Percentiles rank a stretch among this genome's conserved stretches.
phyloP scores from a whole-genome alignment of 306 rosid species.

The Acmispon strigosus region DNA sequence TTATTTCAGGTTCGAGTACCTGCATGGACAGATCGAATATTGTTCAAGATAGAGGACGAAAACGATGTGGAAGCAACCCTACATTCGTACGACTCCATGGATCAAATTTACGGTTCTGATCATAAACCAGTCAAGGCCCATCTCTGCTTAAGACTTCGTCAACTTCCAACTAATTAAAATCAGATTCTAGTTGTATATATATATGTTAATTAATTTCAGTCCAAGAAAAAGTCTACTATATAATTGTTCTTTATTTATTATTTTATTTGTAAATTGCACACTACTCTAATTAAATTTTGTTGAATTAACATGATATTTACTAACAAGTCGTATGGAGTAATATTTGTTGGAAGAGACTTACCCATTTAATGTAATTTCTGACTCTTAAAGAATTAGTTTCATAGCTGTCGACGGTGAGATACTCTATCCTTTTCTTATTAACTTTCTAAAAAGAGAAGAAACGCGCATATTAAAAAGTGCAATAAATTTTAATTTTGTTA shows the following conservation, averaged over 20 bases:
- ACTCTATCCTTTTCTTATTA: too few relatives aligned
- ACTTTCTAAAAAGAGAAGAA: too few relatives aligned
- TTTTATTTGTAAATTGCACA: neutral
- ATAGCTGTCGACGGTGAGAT: too few relatives aligned
- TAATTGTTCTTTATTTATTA: neutral
- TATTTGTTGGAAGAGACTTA: too few relatives aligned
- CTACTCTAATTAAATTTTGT: too few relatives aligned
- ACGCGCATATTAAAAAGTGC: too few relatives aligned
- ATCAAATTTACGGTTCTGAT: constrained; percentile 54
- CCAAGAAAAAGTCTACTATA: neutral
- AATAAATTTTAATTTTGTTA: too few relatives aligned
- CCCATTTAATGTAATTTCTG: too few relatives aligned
- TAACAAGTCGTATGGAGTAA: too few relatives aligned
- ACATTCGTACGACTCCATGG: constrained; percentile 49
- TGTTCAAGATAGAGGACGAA: constrained; percentile 46
- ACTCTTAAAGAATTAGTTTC: too few relatives aligned
- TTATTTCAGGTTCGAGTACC: constrained; percentile 59
- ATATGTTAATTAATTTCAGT: too few relatives aligned
- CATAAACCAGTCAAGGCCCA: constrained; percentile 75
- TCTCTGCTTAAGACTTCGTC: constrained; percentile 42
- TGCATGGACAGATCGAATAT: constrained; percentile 66
- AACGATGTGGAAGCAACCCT: constrained; percentile 38
- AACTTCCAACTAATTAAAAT: constrained; percentile 5
- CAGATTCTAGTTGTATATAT: neutral
- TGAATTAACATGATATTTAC: too few relatives aligned